These are phyloP conservation scores for Ustilago trichophora DNA, from an alignment of 1,284 basidiomycete species.

Conservation along the genomic window DNA sequence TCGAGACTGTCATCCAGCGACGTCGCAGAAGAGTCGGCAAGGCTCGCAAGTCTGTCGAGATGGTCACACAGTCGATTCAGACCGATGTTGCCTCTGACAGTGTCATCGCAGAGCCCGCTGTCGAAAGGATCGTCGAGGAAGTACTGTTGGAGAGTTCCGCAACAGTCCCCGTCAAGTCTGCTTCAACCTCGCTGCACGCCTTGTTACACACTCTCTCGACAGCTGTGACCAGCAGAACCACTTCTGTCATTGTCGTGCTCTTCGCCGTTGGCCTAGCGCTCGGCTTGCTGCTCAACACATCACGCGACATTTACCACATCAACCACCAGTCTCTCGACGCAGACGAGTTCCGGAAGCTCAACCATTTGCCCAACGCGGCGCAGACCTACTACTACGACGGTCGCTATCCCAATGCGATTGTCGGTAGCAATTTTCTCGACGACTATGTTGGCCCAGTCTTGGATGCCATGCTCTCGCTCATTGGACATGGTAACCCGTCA, in stretches of 20 bases:
- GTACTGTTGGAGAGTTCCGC: not conserved
- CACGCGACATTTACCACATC: conserved; percentile 47
- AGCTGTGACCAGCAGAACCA: conserved; percentile 5
- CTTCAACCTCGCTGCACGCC: not conserved
- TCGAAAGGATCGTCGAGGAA: not conserved
- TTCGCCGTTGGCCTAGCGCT: conserved; percentile 24
- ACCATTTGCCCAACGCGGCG: conserved; percentile 15
- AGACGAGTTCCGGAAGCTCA: conserved; percentile 38
- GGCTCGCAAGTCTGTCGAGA: conserved; percentile 34
- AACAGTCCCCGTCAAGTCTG: not conserved
- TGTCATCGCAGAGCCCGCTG: conserved; percentile 1
- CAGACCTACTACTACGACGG: conserved; percentile 34
- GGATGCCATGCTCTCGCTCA: conserved; percentile 12
- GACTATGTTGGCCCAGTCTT: conserved; percentile 27
- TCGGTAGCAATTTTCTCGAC: conserved; percentile 34
- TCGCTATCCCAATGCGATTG: conserved; percentile 38
- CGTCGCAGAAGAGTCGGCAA: conserved; percentile 41
- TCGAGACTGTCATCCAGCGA: conserved; percentile 46
- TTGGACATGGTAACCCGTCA: conserved; percentile 10
- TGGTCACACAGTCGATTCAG: conserved; percentile 36
- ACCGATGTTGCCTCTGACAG: conserved; percentile 8
- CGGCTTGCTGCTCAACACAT: conserved; percentile 34
- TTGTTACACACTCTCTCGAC: not conserved
- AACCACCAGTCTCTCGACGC: conserved; percentile 30
- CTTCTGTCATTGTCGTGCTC: conserved; percentile 9